A percentile compares a stretch with the other conserved stretches of the same genome.
phyloP scores from a whole-genome alignment of 2,329 filamentous ascomycete species.

The Erysiphe pulchra region DNA sequence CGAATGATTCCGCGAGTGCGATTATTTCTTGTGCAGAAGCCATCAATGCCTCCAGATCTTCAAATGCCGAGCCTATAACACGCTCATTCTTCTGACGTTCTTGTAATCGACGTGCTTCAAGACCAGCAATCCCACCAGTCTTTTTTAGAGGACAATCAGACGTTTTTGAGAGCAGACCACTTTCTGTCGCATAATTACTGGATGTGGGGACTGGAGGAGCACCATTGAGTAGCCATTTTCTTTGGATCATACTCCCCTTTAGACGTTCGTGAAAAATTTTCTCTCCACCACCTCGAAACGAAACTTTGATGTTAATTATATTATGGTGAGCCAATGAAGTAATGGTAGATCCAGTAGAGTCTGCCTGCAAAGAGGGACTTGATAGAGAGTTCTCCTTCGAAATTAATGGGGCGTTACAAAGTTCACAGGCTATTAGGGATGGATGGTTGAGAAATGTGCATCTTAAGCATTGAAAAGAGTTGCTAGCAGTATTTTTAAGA shows the following conservation, averaged over 20 bases:
- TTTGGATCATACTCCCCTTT: constrained; percentile 66
- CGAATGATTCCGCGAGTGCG: constrained; percentile 71
- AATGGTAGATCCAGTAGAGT: constrained; percentile 56
- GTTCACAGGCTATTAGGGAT: constrained; percentile 64
- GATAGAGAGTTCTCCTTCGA: constrained; percentile 22
- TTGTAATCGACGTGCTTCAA: constrained; percentile 66
- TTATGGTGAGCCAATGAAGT: constrained; percentile 22
- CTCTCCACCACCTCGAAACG: constrained; percentile 69
- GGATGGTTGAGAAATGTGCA: constrained; percentile 92
- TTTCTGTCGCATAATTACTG: constrained; percentile 17
- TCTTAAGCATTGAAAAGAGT: constrained; percentile 44
- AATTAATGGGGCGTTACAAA: constrained; percentile 57
- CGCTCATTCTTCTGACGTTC: constrained; percentile 79
- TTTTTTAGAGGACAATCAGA: constrained; percentile 20
- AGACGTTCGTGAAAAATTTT: constrained; percentile 76
- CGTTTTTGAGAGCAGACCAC: constrained; percentile 11
- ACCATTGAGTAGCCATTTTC: constrained; percentile 82
- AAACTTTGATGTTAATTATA: constrained; percentile 63
- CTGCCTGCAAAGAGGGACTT: constrained; percentile 25
- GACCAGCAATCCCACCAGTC: constrained; percentile 68
- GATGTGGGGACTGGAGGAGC: constrained; percentile 65
- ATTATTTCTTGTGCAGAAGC: constrained; percentile 92
- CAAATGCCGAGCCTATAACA: constrained; percentile 81
- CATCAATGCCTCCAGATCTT: constrained; percentile 91
- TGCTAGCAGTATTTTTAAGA: constrained; percentile 10